phyloP scores from a whole-genome alignment of 805 yeast species.

The Wickerhamomyces canadensis region DNA sequence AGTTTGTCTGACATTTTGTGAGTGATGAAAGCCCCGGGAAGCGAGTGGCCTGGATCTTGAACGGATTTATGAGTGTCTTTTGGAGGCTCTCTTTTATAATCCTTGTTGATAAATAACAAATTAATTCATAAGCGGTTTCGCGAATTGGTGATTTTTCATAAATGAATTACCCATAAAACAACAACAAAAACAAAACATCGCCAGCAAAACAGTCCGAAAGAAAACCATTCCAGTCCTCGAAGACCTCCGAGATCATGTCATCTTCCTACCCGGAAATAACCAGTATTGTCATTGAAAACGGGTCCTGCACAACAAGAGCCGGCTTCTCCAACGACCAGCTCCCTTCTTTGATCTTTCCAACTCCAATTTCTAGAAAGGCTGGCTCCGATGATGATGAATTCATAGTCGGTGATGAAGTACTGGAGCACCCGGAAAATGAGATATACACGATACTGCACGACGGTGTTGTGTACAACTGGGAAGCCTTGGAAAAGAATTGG shows the following conservation, averaged over 20 bases:
- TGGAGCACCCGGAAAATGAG: conserved; percentile 23
- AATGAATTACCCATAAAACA: not conserved
- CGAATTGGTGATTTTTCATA: not conserved
- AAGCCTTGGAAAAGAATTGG: conserved; percentile 64
- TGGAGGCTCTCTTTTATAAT: no score
- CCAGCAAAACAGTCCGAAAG: not conserved
- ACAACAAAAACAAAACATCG: not conserved
- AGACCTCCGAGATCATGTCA: no score
- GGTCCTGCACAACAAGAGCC: conserved; percentile 58
- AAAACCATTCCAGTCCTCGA: no score
- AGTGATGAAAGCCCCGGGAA: no score
- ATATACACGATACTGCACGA: conserved; percentile 53
- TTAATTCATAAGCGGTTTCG: not conserved
- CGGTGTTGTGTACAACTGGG: conserved; percentile 70
- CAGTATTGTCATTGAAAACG: conserved; percentile 69
- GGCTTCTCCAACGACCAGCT: conserved; percentile 63
- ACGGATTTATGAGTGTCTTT: no score
- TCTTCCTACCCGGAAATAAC: conserved; percentile 29
- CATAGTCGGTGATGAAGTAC: conserved; percentile 43
- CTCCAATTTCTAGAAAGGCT: conserved; percentile 41
- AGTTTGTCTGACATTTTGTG: conserved; percentile 13
- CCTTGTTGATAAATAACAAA: no score
- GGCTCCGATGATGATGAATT: conserved; percentile 20
- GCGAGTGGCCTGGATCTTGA: no score
- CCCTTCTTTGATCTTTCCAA: conserved; percentile 54